Evolutionary conservation across 192 early-diverging fungal genomes (phyloP).

Genomic region (Rhizophagus sp.): DNA sequence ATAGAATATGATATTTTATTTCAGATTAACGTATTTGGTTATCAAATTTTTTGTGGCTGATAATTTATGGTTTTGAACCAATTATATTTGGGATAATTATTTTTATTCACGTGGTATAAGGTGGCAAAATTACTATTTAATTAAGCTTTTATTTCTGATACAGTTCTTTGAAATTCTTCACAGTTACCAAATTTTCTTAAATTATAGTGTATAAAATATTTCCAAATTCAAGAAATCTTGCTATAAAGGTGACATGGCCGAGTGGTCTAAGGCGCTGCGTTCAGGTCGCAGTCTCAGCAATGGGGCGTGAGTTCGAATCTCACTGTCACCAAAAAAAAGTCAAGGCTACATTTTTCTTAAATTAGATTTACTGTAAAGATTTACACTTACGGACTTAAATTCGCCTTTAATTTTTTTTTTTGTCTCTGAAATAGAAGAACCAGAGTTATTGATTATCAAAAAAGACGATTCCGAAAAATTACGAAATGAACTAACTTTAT

Average conservation of each 20-base stretch:
- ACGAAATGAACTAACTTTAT: not conserved
- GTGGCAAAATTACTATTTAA: no score
- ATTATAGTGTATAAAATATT: not conserved
- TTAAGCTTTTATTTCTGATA: no score
- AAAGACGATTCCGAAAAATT: not conserved
- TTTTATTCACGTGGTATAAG: no score
- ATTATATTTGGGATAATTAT: no score
- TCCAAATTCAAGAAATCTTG: not conserved
- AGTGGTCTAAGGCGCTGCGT: constrained; percentile 35
- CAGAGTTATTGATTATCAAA: not conserved
- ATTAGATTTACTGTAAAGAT: not conserved
- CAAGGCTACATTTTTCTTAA: not conserved
- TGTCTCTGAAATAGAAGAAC: not conserved
- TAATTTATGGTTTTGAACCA: no score
- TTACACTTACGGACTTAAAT: not conserved
- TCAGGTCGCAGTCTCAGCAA: constrained; percentile 31
- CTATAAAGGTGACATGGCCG: constrained; percentile 31
- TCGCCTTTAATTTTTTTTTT: not conserved
- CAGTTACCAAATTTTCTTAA: not conserved
- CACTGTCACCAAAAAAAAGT: constrained; percentile 28
- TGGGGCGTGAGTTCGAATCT: constrained; percentile 35
- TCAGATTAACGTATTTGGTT: no score
- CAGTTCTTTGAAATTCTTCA: not conserved
- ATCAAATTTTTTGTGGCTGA: no score
- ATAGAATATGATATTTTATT: no score